Evolutionary conservation across 2,329 filamentous ascomycete species (phyloP), one percentile per base, ranked within the genome.

Genomic region (Aspergillus ochraceus): DNA sequence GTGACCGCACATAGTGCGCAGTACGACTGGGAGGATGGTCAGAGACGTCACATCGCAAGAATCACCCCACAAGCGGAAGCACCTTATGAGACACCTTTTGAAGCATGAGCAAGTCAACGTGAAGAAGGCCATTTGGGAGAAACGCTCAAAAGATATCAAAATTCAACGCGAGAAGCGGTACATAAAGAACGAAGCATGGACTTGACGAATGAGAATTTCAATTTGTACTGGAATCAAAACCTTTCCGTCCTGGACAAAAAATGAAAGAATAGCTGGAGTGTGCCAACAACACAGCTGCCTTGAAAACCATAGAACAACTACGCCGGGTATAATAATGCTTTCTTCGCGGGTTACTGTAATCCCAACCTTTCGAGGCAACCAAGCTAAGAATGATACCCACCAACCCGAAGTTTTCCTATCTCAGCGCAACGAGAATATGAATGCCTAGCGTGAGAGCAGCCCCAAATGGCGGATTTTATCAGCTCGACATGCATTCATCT

Each of bases 51-150:
- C 77, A 76, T 96, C 62, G 91, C 91, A 5, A 84, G 92, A 49
- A 89, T 96, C 70, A 94, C 91, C 4, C 91, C 91, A 0, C 90
- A 94, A 77, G 91, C 90, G 1, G 91, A 96, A 80, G 76, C 80
- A 61, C 91, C 91, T 0, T 90, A 80, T 65, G 89, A 95, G 81
- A 95, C 87, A 1, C 85, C 86, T 0, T 86, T 82, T 64, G 74
- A 76, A 22, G 70, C 60, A 14, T 72, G 61, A 39, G 52, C 39
- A 17, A 20, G 10, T 6, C 39, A 14, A 22, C 8, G 19, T 20
- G 12, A 26, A 47, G 6, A 17, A 30, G 11, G 17, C 20, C 17
- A 20, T 4, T 42, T 8, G 22, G 45, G 9, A 12, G 3, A 20
- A 47, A 19, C 22, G 45, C 10, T 47, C 11, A 5, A n/a, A 42